A percentile compares a stretch with the other conserved stretches of the same genome.
phyloP scores from a whole-genome alignment of 1,284 basidiomycete genomes.

The Dichomitus squalens region DNA sequence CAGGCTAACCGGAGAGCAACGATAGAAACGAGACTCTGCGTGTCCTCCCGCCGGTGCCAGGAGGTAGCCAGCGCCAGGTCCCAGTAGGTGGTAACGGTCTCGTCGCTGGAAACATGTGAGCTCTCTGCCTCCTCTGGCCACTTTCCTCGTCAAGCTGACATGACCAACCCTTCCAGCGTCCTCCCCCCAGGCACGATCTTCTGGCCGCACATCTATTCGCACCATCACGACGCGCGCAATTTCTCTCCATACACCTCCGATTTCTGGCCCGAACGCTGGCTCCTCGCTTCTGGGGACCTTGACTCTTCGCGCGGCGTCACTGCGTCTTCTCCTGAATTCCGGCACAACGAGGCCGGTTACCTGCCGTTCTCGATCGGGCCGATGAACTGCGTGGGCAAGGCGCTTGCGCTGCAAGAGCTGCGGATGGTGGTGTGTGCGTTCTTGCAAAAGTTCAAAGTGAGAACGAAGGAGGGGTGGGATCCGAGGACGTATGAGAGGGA shows the following conservation, averaged over 20 bases:
- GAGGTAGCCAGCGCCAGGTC: conserved; percentile 51
- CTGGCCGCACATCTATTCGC: conserved; percentile 6
- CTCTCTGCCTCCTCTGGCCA: conserved; percentile 24
- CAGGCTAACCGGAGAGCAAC: not conserved
- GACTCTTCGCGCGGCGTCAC: not conserved
- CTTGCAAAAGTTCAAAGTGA: conserved; percentile 2
- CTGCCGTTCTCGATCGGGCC: conserved; percentile 32
- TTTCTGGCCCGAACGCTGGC: conserved; percentile 13
- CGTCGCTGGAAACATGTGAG: not conserved
- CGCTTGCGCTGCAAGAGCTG: conserved; percentile 27
- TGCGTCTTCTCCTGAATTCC: not conserved
- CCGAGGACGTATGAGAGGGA: not conserved
- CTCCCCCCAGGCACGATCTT: conserved; percentile 1
- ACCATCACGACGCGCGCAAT: conserved; percentile 8
- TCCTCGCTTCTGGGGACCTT: not conserved
- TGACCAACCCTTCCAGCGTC: not conserved
- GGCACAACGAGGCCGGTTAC: conserved; percentile 27
- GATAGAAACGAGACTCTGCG: conserved; percentile 60
- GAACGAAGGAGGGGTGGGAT: conserved; percentile 2
- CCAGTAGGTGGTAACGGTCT: not conserved
- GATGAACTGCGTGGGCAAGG: conserved; percentile 34
- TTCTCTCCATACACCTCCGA: conserved; percentile 1
- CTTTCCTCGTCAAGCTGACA: not conserved
- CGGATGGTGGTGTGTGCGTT: conserved; percentile 15
- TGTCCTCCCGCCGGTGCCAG: conserved; percentile 54